Conservation (phyloP, 129 eudicot species). For the Saposhnikovia divaricata region DNA sequence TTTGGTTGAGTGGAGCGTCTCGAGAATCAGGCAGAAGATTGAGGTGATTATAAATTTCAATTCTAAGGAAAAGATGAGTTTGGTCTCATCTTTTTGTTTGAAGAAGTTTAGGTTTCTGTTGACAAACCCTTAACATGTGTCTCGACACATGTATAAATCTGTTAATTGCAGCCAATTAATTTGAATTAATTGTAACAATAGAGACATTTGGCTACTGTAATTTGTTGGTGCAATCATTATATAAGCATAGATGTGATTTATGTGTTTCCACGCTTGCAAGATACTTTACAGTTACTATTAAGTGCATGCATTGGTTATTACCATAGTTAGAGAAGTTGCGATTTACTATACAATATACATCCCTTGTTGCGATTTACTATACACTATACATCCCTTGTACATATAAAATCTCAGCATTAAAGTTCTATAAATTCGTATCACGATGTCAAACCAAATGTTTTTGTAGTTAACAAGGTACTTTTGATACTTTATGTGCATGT, state of each 20-base stretch:
- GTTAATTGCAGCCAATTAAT: conserved; percentile 3
- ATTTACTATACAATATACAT: too few species aligned
- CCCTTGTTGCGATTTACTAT: neutral
- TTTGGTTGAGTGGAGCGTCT: conserved; percentile 23
- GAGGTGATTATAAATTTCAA: conserved; percentile 23
- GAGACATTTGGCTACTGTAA: neutral
- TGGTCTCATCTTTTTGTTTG: conserved; percentile 9
- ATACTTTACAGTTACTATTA: neutral
- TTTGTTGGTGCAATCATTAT: neutral
- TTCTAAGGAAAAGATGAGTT: conserved; percentile 5
- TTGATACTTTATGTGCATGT: neutral
- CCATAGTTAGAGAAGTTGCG: neutral
- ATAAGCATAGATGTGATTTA: neutral
- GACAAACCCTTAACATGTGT: neutral
- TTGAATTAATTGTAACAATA: neutral
- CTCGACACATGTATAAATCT: neutral
- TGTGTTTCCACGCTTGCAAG: neutral
- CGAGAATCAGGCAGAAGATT: conserved; percentile 55
- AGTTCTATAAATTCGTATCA: neutral
- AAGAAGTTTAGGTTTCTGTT: neutral
- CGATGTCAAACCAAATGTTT: neutral
- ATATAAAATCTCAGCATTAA: neutral
- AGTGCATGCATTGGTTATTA: neutral
- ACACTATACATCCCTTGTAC: neutral
- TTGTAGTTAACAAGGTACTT: neutral